Evolutionary conservation across 83 land plant genomes (phyloP).

Genomic region (Picea mariana): DNA sequence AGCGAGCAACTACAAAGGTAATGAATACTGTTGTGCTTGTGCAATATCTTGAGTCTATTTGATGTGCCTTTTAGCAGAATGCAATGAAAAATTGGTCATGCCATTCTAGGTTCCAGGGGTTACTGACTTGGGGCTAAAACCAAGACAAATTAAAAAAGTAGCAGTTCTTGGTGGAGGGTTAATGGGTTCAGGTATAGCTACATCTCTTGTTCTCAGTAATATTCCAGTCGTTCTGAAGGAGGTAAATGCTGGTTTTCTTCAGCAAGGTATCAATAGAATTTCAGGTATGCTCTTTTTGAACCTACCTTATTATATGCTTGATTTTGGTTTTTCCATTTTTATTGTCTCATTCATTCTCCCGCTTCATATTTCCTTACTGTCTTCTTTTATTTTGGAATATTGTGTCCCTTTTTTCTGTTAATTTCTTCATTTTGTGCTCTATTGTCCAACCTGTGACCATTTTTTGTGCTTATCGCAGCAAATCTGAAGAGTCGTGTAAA

Average conservation of each 20-base stretch:
- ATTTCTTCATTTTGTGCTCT: conserved; percentile 4
- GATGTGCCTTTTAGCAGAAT: background rate
- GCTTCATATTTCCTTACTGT: background rate
- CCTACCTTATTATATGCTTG: background rate
- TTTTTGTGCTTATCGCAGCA: conserved; percentile 35
- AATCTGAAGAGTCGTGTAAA: conserved; percentile 65
- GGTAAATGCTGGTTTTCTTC: conserved; percentile 67
- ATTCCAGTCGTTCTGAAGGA: conserved; percentile 85
- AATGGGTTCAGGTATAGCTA: conserved; percentile 97
- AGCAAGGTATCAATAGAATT: conserved; percentile 70
- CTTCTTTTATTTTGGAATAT: background rate
- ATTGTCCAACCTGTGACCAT: background rate
- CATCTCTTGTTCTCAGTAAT: conserved; percentile 69
- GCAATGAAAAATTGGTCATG: background rate
- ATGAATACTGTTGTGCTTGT: conserved; percentile 8
- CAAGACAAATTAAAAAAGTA: conserved; percentile 66
- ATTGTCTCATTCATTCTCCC: background rate
- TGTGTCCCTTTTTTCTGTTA: background rate
- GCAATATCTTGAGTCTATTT: background rate
- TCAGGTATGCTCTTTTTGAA: conserved; percentile 50
- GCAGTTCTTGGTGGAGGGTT: conserved; percentile 96
- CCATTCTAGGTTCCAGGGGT: conserved; percentile 77
- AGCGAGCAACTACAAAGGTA: conserved; percentile 87
- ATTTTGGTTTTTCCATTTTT: background rate
- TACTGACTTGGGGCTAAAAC: conserved; percentile 79